Conservation (phyloP, 495 filamentous ascomycete genomes). For the Haplographium delicatum region DNA sequence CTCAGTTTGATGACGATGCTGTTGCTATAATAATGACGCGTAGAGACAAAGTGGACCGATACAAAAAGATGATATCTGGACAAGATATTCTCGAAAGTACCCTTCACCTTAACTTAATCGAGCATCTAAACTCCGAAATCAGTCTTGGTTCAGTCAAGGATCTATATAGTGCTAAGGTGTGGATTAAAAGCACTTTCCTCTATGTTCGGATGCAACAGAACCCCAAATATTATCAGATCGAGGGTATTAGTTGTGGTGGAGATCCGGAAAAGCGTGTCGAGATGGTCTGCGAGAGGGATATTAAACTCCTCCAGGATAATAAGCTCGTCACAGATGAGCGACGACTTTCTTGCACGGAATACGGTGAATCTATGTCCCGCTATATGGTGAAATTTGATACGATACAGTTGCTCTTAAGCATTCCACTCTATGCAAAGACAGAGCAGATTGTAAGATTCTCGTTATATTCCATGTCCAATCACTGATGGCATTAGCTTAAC, state of each 20-base stretch:
- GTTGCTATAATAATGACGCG: conserved; percentile 84
- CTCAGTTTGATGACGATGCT: conserved; percentile 85
- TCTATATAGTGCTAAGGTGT: conserved; percentile 66
- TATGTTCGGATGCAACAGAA: conserved; percentile 78
- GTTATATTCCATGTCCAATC: conserved; percentile 1
- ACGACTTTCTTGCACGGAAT: conserved; percentile 62
- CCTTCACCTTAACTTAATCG: conserved; percentile 81
- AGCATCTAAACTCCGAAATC: conserved; percentile 93
- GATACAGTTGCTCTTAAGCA: conserved; percentile 68
- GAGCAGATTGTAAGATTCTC: conserved; percentile 63
- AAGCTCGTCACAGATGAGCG: conserved; percentile 49
- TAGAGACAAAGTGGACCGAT: conserved; percentile 58
- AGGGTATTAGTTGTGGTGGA: conserved; percentile 33
- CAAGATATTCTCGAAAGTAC: conserved; percentile 82
- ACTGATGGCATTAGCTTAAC: conserved; percentile 52
- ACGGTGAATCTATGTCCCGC: conserved; percentile 85
- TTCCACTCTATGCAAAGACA: conserved; percentile 56
- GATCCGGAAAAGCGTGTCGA: conserved; percentile 66
- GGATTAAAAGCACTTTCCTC: conserved; percentile 85
- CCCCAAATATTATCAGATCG: conserved; percentile 72
- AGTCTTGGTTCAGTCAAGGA: conserved; percentile 74
- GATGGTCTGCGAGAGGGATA: conserved; percentile 74
- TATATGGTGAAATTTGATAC: conserved; percentile 91
- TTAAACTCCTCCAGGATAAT: conserved; percentile 59
- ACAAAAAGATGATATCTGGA: conserved; percentile 80